Evolutionary conservation across 345 rosid genomes (phyloP).

Genomic region (Brassica incana): DNA sequence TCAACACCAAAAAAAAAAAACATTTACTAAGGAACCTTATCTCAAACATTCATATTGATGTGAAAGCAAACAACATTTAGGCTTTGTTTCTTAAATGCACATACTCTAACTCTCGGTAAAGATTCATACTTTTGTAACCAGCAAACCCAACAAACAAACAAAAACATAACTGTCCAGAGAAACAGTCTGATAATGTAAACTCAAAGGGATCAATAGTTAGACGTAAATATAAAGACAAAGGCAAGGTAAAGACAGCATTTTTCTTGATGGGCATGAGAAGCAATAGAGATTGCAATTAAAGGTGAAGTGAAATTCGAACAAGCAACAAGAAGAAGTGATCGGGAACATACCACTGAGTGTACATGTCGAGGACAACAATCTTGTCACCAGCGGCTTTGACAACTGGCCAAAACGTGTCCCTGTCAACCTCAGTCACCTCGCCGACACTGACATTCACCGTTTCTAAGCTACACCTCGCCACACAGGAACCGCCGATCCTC

Average conservation of each 20-base stretch:
- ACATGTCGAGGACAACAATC: constrained; percentile 90
- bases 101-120: not conserved
- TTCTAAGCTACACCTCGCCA: constrained; percentile 67
- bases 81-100: not conserved
- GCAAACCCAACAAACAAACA: not conserved
- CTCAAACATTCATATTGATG: constrained; percentile 2
- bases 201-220: not conserved
- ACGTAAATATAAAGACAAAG: not conserved
- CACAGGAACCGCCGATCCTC: constrained; percentile 25
- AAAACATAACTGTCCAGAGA: not conserved
- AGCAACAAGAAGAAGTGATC: not conserved
- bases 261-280: not conserved
- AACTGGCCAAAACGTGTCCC: constrained; percentile 93
- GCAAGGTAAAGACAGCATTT: not conserved
- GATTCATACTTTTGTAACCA: not conserved
- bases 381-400: constrained; percentile 81
- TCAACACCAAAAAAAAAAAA: not conserved
- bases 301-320: not conserved
- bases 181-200: not conserved
- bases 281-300: not conserved
- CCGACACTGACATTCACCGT: constrained; percentile 65
- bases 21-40: not conserved
- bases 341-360: constrained; percentile 76
- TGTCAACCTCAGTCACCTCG: constrained; percentile 77
- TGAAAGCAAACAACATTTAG: not conserved